A percentile compares a stretch with the other conserved stretches of the same genome.
Evolutionary conservation across 139 green algal species (phyloP).

Genomic region (Chlorella sp.): DNA sequence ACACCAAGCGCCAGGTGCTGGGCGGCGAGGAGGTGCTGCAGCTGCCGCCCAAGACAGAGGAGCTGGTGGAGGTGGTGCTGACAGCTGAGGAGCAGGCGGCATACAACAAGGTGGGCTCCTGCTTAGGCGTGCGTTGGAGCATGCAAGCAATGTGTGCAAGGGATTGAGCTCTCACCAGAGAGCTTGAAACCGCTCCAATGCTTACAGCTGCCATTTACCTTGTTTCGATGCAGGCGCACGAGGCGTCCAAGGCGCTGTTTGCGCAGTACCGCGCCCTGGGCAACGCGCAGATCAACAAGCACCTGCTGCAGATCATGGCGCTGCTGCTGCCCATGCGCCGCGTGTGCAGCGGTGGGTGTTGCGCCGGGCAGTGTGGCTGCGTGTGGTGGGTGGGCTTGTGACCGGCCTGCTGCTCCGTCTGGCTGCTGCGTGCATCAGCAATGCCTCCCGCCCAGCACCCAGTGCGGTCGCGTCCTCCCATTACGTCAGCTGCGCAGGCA

Average conservation of each 20-base stretch:
- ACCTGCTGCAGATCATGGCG: conserved; percentile 75
- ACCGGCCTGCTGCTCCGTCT: too few relatives aligned
- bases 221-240: conserved; percentile 31
- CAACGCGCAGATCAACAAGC: conserved; percentile 46
- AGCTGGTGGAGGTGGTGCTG: conserved; percentile 66
- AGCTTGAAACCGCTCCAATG: too few relatives aligned
- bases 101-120: conserved; percentile 44
- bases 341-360: conserved; percentile 61
- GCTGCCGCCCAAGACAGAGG: conserved; percentile 74
- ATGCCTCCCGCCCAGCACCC: neutral
- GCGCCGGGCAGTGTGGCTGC: neutral
- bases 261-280: conserved; percentile 39
- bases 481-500: too few relatives aligned
- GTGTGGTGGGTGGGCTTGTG: too few relatives aligned
- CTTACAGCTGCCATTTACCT: too few relatives aligned
- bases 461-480: too few relatives aligned
- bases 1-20: conserved; percentile 77
- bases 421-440: too few relatives aligned
- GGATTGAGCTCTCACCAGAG: too few relatives aligned
- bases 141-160: too few relatives aligned
- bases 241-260: conserved; percentile 44
- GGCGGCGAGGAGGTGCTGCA: conserved; percentile 61
- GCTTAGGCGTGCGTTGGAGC: too few relatives aligned
- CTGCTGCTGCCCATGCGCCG: conserved; percentile 79
- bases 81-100: conserved; percentile 53